Evolutionary conservation across 495 filamentous ascomycete genomes (phyloP), one percentile per base, ranked within the genome.

Genomic region (Talaromyces trachyspermus): DNA sequence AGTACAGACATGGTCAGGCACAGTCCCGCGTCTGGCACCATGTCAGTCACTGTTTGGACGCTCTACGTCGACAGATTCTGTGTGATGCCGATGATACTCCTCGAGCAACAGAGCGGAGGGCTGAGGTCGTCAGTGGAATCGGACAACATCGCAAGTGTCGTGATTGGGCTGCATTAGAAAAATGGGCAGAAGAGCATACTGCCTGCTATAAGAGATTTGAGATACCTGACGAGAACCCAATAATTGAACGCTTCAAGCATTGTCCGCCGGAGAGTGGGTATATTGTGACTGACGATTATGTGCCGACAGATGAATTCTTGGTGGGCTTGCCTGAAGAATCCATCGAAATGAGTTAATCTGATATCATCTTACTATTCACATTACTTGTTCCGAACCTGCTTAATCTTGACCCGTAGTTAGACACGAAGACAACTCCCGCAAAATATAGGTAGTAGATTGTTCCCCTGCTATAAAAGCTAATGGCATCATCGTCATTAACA

Each of bases 81-180:
- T 65, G 62, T 33, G 32, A 58, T 17, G 62, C 62, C 18, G 61
- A 65, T 39, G 61, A 63, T 40, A 62, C 58, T 17, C 56, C 56
- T 5, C 54, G 51, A n/a, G 48, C 49, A 5, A 52, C 42, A 15
- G 46, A 51, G 1, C 43, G 29, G n/a, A 24, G 27, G 11, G 25
- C 49, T 9, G 19, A 8, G 11, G 9, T n/a, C 5, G 27, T 32
- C 33, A 53, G 29, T 14, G 44, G 43, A 10, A 22, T 44, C 2
- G 52, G 36, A 33, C 60, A 63, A 39, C 20, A 38, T 1, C 53
- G 54, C 1, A 51, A 55, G 25, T 63, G 60, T 43, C 50, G 59
- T 5, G 42, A 30, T 42, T 63, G 59, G 54, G 41, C 50, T 29
- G 47, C 39, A 32, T 40, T 63, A 12, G 25, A 49, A 12, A 18